These are phyloP conservation scores for Quercus dentata DNA, from an alignment of 306 rosid species.

Conservation along the genomic window DNA sequence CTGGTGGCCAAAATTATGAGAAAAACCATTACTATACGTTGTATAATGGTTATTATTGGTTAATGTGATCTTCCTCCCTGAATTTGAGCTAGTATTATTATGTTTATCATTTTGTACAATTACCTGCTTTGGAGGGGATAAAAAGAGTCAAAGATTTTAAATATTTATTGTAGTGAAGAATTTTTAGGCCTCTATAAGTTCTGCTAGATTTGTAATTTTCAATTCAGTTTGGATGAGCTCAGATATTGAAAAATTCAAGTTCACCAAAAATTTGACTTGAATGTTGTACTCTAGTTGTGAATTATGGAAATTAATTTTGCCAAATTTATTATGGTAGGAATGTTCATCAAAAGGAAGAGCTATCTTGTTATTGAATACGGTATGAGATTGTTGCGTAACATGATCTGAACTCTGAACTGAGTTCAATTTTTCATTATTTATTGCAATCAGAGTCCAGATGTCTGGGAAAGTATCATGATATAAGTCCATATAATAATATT, in stretches of 20 bases:
- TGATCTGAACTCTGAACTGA: too few species aligned
- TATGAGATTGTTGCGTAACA: too few species aligned
- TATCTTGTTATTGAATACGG: too few species aligned
- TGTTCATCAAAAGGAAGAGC: neutral
- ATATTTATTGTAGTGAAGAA: neutral
- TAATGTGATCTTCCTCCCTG: slow-evolving; percentile 17
- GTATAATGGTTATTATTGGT: slow-evolving; percentile 23
- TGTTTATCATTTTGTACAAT: slow-evolving; percentile 7
- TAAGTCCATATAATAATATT: too few species aligned
- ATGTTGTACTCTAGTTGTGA: neutral
- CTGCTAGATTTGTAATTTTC: slow-evolving; percentile 25
- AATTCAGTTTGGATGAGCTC: neutral
- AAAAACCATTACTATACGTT: slow-evolving; percentile 21
- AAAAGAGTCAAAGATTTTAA: slow-evolving; percentile 16
- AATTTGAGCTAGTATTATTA: slow-evolving; percentile 28
- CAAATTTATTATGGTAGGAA: neutral
- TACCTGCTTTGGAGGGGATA: slow-evolving; percentile 19
- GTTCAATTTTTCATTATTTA: too few species aligned
- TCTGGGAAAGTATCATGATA: too few species aligned
- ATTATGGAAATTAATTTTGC: neutral
- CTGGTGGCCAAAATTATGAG: slow-evolving; percentile 27
- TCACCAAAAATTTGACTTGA: neutral
- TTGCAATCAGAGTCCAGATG: too few species aligned
- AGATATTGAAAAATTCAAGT: neutral
- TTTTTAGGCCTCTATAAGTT: neutral